phyloP scores from a whole-genome alignment of 164 flowering plant species.

The Chimonanthus salicifolius region DNA sequence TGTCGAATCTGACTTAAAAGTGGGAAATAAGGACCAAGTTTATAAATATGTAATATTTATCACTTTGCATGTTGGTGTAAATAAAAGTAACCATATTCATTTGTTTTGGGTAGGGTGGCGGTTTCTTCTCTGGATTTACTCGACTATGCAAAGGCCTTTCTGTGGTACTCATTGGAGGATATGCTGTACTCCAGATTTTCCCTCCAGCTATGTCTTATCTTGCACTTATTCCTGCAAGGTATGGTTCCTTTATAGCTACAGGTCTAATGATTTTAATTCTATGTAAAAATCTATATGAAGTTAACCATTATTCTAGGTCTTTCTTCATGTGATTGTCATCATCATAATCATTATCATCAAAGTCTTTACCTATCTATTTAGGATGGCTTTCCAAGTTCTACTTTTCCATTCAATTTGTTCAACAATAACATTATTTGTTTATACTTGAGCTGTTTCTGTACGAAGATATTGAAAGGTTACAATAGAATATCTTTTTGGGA shows the following conservation, averaged over 20 bases:
- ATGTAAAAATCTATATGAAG: no score
- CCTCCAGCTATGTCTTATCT: conserved; percentile 66
- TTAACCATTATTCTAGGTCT: no score
- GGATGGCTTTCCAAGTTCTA: background rate
- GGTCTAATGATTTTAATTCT: background rate
- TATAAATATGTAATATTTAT: no score
- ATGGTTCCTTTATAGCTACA: conserved; percentile 2
- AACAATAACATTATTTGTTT: no score
- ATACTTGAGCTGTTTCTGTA: no score
- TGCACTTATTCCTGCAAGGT: conserved; percentile 95
- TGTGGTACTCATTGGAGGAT: conserved; percentile 62
- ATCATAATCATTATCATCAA: no score
- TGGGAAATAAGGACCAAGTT: background rate
- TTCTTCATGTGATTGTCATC: no score
- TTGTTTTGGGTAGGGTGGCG: conserved; percentile 34
- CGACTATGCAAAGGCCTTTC: conserved; percentile 84
- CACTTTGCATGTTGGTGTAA: background rate
- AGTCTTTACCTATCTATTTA: background rate
- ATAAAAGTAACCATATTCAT: background rate
- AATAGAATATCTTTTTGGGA: no score
- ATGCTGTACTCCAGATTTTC: conserved; percentile 59
- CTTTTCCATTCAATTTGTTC: no score
- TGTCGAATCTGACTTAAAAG: no score
- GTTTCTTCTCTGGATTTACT: conserved; percentile 59
- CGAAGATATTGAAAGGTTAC: no score